A percentile compares a stretch with the other conserved stretches of the same genome.
Evolutionary conservation across 139 green algal genomes (phyloP).

Genomic region (Coccomyxa sp.): DNA sequence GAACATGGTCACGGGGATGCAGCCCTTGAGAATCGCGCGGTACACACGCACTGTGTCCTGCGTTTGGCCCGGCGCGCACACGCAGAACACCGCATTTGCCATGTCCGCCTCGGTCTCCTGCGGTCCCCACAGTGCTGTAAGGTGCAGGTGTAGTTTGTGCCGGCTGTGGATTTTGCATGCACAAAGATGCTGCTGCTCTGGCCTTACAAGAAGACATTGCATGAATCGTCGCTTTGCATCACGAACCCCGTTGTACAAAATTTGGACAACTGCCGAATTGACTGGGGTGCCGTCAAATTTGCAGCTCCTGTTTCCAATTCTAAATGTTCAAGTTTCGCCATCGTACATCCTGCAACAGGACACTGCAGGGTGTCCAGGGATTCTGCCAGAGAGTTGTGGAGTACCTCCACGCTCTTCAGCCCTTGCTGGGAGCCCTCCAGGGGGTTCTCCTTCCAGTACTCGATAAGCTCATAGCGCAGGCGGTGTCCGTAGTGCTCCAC

Average conservation of each 20-base stretch:
- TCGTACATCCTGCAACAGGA: no score
- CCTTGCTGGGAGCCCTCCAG: not conserved
- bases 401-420: not conserved
- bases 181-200: no score
- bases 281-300: no score
- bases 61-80: not conserved
- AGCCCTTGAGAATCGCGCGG: conserved; percentile 1
- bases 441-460: not conserved
- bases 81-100: not conserved
- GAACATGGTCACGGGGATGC: conserved; percentile 3
- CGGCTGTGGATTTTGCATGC: no score
- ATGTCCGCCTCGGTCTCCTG: conserved; percentile 1
- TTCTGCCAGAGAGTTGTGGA: not conserved
- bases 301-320: no score
- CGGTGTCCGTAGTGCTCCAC: conserved; percentile 4
- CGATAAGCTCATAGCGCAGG: not conserved
- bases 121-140: no score
- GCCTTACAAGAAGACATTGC: no score
- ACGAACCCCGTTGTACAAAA: no score
- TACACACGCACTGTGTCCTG: not conserved
- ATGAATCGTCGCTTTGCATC: no score
- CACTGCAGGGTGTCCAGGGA: not conserved
- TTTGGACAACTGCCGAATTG: no score
- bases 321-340: no score
- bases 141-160: no score